Percentiles rank a stretch among this genome's conserved stretches.
Conservation (phyloP, 148 eudicot species). For the Heliamphora exappendiculata region DNA sequence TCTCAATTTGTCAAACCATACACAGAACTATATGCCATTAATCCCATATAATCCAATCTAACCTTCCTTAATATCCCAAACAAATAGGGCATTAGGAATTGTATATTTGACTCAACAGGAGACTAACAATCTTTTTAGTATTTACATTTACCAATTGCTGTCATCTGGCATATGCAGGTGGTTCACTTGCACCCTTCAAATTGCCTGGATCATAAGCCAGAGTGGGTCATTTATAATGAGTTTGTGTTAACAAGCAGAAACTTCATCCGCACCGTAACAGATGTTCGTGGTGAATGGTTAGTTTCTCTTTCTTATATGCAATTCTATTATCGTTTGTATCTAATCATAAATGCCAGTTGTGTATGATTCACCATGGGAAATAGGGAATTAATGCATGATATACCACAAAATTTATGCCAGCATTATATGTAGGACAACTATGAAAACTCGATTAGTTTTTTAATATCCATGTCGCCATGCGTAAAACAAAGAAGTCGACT, state of each 20-base stretch:
- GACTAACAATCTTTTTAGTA: not conserved
- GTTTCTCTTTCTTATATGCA: constrained; percentile 12
- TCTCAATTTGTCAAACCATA: no score
- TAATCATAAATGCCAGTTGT: not conserved
- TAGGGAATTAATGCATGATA: no score
- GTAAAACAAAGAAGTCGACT: no score
- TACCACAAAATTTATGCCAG: no score
- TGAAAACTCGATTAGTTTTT: no score
- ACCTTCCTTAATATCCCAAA: no score
- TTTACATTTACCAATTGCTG: not conserved
- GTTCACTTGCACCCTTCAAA: constrained; percentile 97
- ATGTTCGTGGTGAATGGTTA: constrained; percentile 95
- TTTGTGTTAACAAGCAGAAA: constrained; percentile 87
- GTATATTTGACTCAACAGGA: not conserved
- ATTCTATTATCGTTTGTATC: not conserved
- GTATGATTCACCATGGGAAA: no score
- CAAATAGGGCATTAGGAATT: no score
- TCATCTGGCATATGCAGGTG: constrained; percentile 31
- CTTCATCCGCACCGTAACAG: constrained; percentile 87
- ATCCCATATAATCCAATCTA: no score
- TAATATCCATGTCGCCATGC: no score
- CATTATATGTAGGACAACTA: no score
- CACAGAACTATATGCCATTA: no score
- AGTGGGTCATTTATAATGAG: constrained; percentile 96
- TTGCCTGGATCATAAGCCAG: constrained; percentile 92